Evolutionary conservation across 2,329 filamentous ascomycete genomes (phyloP).

Genomic region (Hypoxylon sp.): DNA sequence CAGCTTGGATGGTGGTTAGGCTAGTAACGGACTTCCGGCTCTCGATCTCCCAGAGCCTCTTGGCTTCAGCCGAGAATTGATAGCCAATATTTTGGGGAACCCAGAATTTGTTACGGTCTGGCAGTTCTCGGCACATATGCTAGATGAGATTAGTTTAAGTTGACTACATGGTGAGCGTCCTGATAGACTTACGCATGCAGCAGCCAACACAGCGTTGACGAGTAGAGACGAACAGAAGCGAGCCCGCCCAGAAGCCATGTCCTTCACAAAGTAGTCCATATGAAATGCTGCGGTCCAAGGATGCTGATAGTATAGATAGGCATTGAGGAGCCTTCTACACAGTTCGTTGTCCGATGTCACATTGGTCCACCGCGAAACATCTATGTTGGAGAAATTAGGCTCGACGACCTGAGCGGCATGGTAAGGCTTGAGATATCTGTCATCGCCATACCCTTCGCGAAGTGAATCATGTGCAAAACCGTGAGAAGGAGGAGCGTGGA

Average conservation of each 20-base stretch:
- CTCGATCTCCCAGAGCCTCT: constrained; percentile 56
- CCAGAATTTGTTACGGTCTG: constrained; percentile 55
- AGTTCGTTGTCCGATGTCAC: constrained; percentile 56
- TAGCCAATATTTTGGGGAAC: constrained; percentile 55
- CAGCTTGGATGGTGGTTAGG: constrained; percentile 56
- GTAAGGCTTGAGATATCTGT: constrained; percentile 56
- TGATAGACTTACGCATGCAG: constrained; percentile 55
- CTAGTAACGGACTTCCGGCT: constrained; percentile 36
- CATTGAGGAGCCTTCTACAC: constrained; percentile 53
- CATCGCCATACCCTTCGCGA: constrained; percentile 31
- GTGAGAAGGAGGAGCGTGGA: constrained; percentile 33
- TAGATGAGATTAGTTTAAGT: constrained; percentile 33
- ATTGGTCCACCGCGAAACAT: constrained; percentile 56
- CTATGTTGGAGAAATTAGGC: constrained; percentile 51
- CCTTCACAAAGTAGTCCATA: constrained; percentile 59
- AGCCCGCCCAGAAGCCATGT: constrained; percentile 52
- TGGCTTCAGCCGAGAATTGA: constrained; percentile 57
- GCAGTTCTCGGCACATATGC: constrained; percentile 51
- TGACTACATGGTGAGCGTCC: not conserved
- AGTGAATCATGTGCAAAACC: constrained; percentile 21
- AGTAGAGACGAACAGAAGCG: constrained; percentile 60
- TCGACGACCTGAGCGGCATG: constrained; percentile 56
- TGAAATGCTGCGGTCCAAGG: constrained; percentile 57
- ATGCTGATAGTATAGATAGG: constrained; percentile 56
- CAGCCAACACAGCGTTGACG: constrained; percentile 57